phyloP scores from a whole-genome alignment of 164 flowering plant genomes.

The Taxillus chinensis region DNA sequence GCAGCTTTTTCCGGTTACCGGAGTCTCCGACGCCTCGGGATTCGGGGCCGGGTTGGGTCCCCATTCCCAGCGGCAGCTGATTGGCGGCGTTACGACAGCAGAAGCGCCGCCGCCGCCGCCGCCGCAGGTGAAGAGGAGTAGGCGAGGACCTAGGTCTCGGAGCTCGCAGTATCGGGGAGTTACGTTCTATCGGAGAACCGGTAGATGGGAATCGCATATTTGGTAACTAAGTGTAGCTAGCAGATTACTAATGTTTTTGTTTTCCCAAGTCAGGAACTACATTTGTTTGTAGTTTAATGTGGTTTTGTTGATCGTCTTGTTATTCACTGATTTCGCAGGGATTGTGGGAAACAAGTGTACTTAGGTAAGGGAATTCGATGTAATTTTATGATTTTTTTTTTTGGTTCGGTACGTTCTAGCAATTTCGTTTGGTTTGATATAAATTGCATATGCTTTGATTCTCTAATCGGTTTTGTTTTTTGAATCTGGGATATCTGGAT shows the following conservation, averaged over 20 bases:
- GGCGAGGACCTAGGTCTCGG: constrained; percentile 47
- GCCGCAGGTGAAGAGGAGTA: constrained; percentile 28
- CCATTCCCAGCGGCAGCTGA: background rate
- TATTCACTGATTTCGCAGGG: constrained; percentile 31
- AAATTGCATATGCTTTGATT: too few species aligned
- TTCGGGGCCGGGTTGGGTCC: background rate
- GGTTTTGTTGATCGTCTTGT: too few species aligned
- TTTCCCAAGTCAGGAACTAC: too few species aligned
- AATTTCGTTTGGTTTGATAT: too few species aligned
- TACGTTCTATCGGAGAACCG: constrained; percentile 41
- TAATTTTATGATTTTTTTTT: background rate
- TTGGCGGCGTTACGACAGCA: background rate
- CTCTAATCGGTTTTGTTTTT: constrained; percentile 4
- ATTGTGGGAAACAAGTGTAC: constrained; percentile 82
- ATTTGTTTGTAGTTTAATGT: too few species aligned
- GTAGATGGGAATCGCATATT: constrained; percentile 58
- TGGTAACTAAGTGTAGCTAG: constrained; percentile 22
- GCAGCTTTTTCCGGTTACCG: constrained; percentile 20
- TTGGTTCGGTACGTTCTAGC: background rate
- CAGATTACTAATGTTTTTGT: too few species aligned
- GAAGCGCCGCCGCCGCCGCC: constrained; percentile 1
- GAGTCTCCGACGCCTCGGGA: background rate
- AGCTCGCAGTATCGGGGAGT: constrained; percentile 56
- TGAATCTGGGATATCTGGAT: background rate
- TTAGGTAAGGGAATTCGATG: constrained; percentile 35